Percentiles rank a stretch among this genome's conserved stretches.
These are phyloP conservation scores for Cephaloascus fragrans DNA, from an alignment of 805 yeast species.

Conservation along the genomic window DNA sequence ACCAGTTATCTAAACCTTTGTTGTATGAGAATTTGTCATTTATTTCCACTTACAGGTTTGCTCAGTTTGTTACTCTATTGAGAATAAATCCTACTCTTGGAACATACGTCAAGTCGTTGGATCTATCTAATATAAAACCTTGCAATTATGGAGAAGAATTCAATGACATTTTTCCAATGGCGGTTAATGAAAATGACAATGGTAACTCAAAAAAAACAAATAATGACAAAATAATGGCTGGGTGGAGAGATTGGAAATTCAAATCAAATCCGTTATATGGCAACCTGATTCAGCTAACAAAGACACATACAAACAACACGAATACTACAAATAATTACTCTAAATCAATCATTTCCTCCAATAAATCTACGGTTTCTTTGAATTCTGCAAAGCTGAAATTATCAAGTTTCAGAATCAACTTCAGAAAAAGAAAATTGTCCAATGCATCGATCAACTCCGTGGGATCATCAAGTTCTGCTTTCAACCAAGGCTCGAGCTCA, in stretches of 20 bases:
- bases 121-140: slow-evolving; percentile 40
- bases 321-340: slow-evolving; percentile 1
- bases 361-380: slow-evolving; percentile 13
- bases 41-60: slow-evolving; percentile 67
- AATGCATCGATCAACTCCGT: too few species aligned
- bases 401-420: slow-evolving; percentile 25
- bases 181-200: slow-evolving; percentile 1
- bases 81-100: slow-evolving; percentile 49
- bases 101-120: slow-evolving; percentile 41
- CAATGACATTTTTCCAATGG: neutral
- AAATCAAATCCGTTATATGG: slow-evolving; percentile 62
- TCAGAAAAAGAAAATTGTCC: slow-evolving; percentile 4
- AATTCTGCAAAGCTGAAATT: slow-evolving; percentile 26
- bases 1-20: slow-evolving; percentile 39
- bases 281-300: slow-evolving; percentile 5
- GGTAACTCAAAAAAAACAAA: slow-evolving; percentile 1
- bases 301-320: neutral
- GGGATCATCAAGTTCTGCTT: too few species aligned
- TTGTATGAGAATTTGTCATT: slow-evolving; percentile 48
- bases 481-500: too few species aligned
- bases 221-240: slow-evolving; percentile 41
- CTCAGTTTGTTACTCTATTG: slow-evolving; percentile 68
- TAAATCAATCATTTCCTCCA: slow-evolving; percentile 9
- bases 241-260: slow-evolving; percentile 91
- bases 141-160: slow-evolving; percentile 9